Conservation (phyloP, 1,284 basidiomycete species). For the Golubevia sp. region DNA sequence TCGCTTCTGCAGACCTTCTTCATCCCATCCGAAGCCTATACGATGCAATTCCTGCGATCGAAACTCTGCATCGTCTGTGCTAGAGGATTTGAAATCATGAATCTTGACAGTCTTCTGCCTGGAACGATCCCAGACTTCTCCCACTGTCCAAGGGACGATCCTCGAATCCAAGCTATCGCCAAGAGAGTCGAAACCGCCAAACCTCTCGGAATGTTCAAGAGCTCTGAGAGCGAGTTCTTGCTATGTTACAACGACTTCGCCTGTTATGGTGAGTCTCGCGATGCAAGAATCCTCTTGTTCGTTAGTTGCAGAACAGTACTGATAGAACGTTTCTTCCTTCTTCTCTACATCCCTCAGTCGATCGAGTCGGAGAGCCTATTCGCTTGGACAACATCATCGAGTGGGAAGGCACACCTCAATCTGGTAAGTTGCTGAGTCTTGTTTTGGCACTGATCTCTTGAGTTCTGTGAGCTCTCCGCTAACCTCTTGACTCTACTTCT, state of each 20-base stretch:
- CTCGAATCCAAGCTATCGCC: conserved; percentile 72
- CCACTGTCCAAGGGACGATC: conserved; percentile 72
- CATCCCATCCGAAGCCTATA: conserved; percentile 83
- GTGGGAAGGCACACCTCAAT: conserved; percentile 90
- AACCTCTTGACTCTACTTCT: neutral
- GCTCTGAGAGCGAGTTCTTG: conserved; percentile 78
- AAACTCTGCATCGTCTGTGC: conserved; percentile 88
- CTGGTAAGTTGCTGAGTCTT: conserved; percentile 24
- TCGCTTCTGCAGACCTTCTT: conserved; percentile 74
- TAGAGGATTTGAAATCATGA: conserved; percentile 92
- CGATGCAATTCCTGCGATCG: conserved; percentile 85
- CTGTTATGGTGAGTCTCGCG: conserved; percentile 81
- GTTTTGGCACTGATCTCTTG: conserved; percentile 2
- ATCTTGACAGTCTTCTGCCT: conserved; percentile 84
- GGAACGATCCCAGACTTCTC: conserved; percentile 74
- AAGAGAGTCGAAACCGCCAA: conserved; percentile 78
- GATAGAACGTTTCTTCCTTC: conserved; percentile 64
- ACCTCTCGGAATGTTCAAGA: conserved; percentile 88
- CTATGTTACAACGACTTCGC: conserved; percentile 94
- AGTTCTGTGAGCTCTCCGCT: neutral
- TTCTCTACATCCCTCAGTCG: conserved; percentile 16
- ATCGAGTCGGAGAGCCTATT: conserved; percentile 43
- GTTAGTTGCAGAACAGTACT: conserved; percentile 63
- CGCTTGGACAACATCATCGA: conserved; percentile 77
- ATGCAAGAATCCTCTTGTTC: neutral